Percentiles rank a stretch among this genome's conserved stretches.
phyloP scores from a whole-genome alignment of 75 land plant species.

The Larix kaempferi region DNA sequence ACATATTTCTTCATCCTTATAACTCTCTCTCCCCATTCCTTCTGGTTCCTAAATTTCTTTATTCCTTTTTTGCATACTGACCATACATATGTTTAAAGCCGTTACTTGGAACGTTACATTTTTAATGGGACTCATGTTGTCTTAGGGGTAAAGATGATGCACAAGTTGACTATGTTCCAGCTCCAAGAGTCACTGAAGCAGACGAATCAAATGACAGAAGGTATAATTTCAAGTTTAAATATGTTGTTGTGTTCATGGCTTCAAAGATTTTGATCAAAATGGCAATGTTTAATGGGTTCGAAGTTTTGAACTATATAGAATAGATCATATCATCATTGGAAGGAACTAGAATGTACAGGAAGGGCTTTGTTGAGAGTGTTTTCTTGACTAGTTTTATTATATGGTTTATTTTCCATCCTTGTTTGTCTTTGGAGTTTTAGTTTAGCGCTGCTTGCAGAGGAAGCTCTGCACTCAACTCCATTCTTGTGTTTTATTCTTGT shows the following conservation, averaged over 20 bases:
- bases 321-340: neutral
- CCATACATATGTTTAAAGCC: neutral
- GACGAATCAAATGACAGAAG: slow-evolving; percentile 79
- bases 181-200: slow-evolving; percentile 88
- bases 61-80: neutral
- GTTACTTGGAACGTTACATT: neutral
- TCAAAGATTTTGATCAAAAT: neutral
- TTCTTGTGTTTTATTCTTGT: neutral
- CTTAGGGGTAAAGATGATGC: slow-evolving; percentile 77
- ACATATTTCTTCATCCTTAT: too few relatives aligned
- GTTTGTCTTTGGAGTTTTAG: neutral
- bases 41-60: too few relatives aligned
- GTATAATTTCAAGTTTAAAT: slow-evolving; percentile 18
- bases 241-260: neutral
- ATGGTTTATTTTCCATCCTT: neutral
- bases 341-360: neutral
- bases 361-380: neutral
- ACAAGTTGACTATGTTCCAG: slow-evolving; percentile 71
- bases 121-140: slow-evolving; percentile 4
- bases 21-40: too few relatives aligned
- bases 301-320: neutral
- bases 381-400: neutral
- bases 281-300: neutral
- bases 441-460: neutral
- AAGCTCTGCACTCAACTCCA: neutral